These are phyloP conservation scores for Clavispora carvajalis DNA, from an alignment of 805 yeast species.

Conservation along the genomic window DNA sequence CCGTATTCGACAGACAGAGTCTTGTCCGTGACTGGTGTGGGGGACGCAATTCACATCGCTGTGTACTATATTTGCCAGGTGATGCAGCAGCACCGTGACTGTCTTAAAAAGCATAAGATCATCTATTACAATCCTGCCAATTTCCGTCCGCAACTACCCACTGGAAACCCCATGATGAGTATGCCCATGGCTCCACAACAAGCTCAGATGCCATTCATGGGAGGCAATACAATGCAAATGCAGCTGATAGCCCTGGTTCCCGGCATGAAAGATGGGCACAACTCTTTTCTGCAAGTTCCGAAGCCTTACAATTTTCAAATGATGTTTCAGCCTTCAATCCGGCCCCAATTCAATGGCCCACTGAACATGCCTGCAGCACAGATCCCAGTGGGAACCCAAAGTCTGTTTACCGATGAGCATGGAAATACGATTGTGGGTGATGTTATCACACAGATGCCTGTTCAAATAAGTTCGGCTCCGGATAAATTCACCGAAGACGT, in stretches of 20 bases:
- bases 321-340: conserved; percentile 37
- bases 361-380: conserved; percentile 7
- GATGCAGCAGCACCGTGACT: conserved; percentile 53
- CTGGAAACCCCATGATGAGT: conserved; percentile 14
- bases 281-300: conserved; percentile 7
- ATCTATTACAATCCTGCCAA: conserved; percentile 57
- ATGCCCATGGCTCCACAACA: conserved; percentile 19
- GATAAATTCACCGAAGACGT: conserved; percentile 65
- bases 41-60: conserved; percentile 85
- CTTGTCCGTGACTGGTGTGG: conserved; percentile 67
- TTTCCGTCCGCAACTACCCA: conserved; percentile 13
- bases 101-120: conserved; percentile 47
- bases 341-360: conserved; percentile 21
- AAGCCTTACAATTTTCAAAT: conserved; percentile 33
- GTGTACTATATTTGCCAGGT: conserved; percentile 69
- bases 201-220: conserved; percentile 13
- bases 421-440: conserved; percentile 41
- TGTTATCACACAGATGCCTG: conserved; percentile 37
- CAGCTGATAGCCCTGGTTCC: conserved; percentile 4
- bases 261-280: conserved; percentile 8
- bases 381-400: conserved; percentile 19
- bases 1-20: conserved; percentile 77
- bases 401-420: conserved; percentile 38
- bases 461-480: conserved; percentile 27
- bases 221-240: conserved; percentile 10